Base-by-base conservation (phyloP, 768 basidiomycete species). In the Coprinellus micaceus region DNA sequence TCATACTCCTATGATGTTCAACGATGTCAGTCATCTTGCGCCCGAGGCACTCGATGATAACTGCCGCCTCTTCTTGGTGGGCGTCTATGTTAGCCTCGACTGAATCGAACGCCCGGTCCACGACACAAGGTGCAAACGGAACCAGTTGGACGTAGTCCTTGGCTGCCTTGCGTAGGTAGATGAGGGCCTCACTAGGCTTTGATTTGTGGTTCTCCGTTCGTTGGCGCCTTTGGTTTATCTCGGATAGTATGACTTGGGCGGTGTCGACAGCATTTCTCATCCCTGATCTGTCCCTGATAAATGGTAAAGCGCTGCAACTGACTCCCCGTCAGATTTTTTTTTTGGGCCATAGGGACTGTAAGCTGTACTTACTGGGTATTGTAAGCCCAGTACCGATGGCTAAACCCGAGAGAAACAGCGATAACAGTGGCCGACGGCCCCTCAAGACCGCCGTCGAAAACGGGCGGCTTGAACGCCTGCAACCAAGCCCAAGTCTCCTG, bases 71-170 rank as follows among this genome's bases (percentile, higher is more conserved):
- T 21, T 75, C 71, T 3, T 69, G 59, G 43, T 79, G 75, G n/a
- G 67, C 63, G 24, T 72, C 68, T 28, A 69, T 67, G 13, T 74
- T 61, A 52, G 71, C 63, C 45, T 75, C 74, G 39, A 78, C 58
- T 12, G 62, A 62, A 59, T 79, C 75, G 60, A 81, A 80, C 0
- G 67, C 71, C 44, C 57, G 61, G 65, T 80, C 77, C 53, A 80
- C 67, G 44, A 74, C 56, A 7, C 66, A 46, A 2, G 67, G 67
- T 0, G 74, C 70, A 1, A 72, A 73, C 2, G 79, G 78, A 36
- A 79, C 58, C 52, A 70, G 53, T 22, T 66, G 67, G 25, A 71
- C 67, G 61, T 79, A 78, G 7, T 6, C 5, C n/a, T 43, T 43
- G 40, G 40, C 40, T 7, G 40, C 40, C 6, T 7, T 21, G 10